Percentiles rank a stretch among this genome's conserved stretches.
Evolutionary conservation across 202 grass and related monocot genomes (phyloP).

Genomic region (Setaria italica): DNA sequence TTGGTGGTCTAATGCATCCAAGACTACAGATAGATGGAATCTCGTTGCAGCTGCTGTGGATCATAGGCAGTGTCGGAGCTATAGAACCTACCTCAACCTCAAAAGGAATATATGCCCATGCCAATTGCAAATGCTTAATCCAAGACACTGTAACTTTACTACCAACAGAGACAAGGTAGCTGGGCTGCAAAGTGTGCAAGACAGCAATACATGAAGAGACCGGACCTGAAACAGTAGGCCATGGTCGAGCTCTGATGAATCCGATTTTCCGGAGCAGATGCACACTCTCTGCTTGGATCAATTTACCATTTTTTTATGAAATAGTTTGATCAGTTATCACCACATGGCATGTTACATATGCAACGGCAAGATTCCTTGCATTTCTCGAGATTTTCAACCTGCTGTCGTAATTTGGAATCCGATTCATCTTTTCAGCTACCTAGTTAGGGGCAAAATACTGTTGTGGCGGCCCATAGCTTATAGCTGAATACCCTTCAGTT

Average conservation of each 20-base stretch:
- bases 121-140: conserved; percentile 1
- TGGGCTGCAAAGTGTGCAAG: background rate
- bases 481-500: background rate
- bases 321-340: background rate
- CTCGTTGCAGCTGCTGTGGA: background rate
- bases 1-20: conserved; percentile 2
- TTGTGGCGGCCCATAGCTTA: conserved; percentile 1
- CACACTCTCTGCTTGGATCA: background rate
- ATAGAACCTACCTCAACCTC: background rate
- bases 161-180: background rate
- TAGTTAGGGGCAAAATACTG: background rate
- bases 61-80: background rate
- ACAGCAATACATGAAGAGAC: background rate
- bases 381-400: conserved; percentile 3
- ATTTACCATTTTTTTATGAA: background rate
- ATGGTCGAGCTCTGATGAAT: background rate
- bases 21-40: conserved; percentile 10
- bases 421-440: background rate
- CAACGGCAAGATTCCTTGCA: conserved; percentile 11
- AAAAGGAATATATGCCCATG: background rate
- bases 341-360: background rate
- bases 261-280: background rate
- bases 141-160: background rate
- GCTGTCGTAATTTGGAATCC: background rate
- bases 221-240: background rate